phyloP scores from a whole-genome alignment of 208 protist genomes.

The Crithidia acanthocephali region DNA sequence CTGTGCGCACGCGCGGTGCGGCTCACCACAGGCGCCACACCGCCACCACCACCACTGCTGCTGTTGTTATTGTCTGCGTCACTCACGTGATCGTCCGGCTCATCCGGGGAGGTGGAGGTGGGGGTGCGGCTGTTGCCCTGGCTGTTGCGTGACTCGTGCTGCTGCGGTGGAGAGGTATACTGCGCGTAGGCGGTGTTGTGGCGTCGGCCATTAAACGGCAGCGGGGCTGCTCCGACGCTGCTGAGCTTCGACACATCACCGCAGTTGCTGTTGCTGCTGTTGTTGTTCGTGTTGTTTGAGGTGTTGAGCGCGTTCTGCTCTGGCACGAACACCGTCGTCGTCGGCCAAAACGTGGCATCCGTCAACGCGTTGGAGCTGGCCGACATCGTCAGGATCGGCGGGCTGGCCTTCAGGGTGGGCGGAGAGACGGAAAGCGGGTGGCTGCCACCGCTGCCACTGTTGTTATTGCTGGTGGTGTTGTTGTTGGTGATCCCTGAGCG shows the following conservation, averaged over 20 bases:
- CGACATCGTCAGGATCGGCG: background rate
- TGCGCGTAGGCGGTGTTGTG: background rate
- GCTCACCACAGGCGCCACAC: background rate
- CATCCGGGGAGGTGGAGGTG: background rate
- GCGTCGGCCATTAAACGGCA: background rate
- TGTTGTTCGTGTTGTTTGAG: background rate
- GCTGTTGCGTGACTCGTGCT: too few relatives aligned
- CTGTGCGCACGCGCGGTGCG: background rate
- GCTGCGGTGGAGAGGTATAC: too few relatives aligned
- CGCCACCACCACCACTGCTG: background rate
- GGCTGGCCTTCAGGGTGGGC: background rate
- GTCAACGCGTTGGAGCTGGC: slow-evolving; percentile 1
- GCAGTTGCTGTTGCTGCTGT: background rate
- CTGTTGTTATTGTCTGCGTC: background rate
- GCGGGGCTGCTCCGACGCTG: background rate
- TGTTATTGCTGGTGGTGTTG: background rate
- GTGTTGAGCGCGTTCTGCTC: background rate
- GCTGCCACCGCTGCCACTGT: background rate
- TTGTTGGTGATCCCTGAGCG: too few relatives aligned
- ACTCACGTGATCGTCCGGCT: background rate
- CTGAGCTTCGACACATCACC: background rate
- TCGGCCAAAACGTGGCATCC: background rate
- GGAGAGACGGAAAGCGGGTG: slow-evolving; percentile 1
- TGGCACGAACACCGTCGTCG: background rate
- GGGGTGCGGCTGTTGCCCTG: background rate